These are phyloP conservation scores for Pseudopyricularia javanii DNA, from an alignment of 2,329 filamentous ascomycete species.

Conservation along the genomic window DNA sequence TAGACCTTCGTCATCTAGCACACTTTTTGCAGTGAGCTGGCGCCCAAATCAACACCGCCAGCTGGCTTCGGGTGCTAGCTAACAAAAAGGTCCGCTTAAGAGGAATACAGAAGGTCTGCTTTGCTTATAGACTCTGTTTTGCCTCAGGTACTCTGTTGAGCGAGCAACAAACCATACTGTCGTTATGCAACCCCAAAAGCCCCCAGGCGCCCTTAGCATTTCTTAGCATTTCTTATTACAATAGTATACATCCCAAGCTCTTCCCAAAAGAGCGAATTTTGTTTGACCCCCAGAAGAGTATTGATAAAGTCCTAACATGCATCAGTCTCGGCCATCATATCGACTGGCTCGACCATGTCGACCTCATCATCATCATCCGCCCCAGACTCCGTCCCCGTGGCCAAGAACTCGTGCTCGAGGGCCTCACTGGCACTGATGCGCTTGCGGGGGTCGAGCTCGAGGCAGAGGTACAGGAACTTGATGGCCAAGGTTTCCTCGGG, in stretches of 20 bases:
- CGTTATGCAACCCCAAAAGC: background rate
- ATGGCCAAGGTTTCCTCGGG: slow-evolving; percentile 62
- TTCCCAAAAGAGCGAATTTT: no score
- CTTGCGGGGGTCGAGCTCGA: slow-evolving; percentile 64
- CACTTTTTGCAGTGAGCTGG: no score
- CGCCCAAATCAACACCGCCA: no score
- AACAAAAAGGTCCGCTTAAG: no score
- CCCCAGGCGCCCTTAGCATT: background rate
- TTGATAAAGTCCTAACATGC: background rate
- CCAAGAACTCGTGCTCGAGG: slow-evolving; percentile 58
- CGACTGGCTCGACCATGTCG: slow-evolving; percentile 1
- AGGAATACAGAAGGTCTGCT: no score
- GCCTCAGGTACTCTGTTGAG: no score
- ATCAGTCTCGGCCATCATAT: background rate
- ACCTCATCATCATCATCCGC: slow-evolving; percentile 1
- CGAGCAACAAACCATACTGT: background rate
- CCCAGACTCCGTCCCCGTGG: background rate
- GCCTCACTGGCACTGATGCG: slow-evolving; percentile 67
- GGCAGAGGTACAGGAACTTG: slow-evolving; percentile 56
- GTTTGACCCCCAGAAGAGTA: background rate
- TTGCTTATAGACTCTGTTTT: no score
- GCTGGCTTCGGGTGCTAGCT: no score
- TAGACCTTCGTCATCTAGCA: no score
- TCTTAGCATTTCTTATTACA: background rate
- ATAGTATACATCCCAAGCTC: background rate